Conservation (phyloP, 495 filamentous ascomycete genomes). For the Trichoderma asperelloides region DNA sequence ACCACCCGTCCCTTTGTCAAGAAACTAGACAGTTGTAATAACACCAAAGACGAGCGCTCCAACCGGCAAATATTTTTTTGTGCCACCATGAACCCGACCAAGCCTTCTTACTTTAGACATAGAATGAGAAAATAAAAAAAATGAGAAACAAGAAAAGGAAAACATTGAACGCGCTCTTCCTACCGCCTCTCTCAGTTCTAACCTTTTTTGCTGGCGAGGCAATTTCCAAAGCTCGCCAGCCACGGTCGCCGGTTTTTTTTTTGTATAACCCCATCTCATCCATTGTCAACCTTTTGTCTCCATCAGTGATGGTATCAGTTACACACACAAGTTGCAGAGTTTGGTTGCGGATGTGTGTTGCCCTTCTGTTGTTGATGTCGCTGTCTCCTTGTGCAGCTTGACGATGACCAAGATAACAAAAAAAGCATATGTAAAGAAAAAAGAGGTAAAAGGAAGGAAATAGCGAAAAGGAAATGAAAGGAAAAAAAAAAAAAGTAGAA, state of each 20-base stretch:
- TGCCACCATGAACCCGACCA: slow-evolving; percentile 6
- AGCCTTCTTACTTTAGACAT: neutral
- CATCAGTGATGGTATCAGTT: neutral
- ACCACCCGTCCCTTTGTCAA: slow-evolving; percentile 1
- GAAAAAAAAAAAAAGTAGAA: neutral
- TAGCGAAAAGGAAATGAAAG: neutral
- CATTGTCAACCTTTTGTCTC: neutral
- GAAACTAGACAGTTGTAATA: slow-evolving; percentile 5
- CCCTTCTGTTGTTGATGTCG: neutral
- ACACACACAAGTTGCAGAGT: neutral
- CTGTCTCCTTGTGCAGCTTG: slow-evolving; percentile 1
- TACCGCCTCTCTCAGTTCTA: neutral
- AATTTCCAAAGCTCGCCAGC: slow-evolving; percentile 7
- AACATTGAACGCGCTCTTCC: neutral
- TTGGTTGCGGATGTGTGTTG: neutral
- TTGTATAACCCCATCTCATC: neutral
- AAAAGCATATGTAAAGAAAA: neutral
- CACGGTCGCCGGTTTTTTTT: slow-evolving; percentile 1
- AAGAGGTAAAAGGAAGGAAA: neutral
- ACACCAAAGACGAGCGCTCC: slow-evolving; percentile 7
- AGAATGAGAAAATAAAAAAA: neutral
- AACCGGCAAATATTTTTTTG: slow-evolving; percentile 1
- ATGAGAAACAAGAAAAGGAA: neutral
- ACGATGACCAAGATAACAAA: neutral
- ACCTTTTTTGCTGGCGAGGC: neutral